Conservation (phyloP, 2,329 filamentous ascomycete genomes). For the Acrocalymma vagum region DNA sequence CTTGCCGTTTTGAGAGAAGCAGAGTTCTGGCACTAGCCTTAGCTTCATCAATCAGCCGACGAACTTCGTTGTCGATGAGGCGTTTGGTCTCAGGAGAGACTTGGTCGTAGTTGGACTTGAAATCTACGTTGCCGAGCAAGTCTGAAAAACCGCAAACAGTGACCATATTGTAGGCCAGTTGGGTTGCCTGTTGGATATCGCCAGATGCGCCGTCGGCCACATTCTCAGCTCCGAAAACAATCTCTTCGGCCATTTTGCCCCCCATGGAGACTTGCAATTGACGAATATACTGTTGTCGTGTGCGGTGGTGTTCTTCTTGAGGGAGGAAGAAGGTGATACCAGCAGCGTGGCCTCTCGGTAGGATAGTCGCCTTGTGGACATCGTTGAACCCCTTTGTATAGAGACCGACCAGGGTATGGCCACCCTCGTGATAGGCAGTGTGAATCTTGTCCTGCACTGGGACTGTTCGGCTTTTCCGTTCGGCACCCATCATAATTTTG, state of each 20-base stretch:
- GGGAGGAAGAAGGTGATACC: conserved; percentile 89
- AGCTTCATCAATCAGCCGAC: conserved; percentile 82
- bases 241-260: conserved; percentile 88
- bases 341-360: conserved; percentile 85
- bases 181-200: conserved; percentile 84
- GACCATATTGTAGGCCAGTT: conserved; percentile 85
- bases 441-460: conserved; percentile 92
- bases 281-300: conserved; percentile 84
- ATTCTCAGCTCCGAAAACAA: conserved; percentile 89
- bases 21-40: conserved; percentile 77
- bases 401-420: conserved; percentile 89
- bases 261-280: conserved; percentile 83
- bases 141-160: conserved; percentile 90
- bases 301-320: conserved; percentile 84
- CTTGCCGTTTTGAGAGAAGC: conserved; percentile 77
- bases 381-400: conserved; percentile 79
- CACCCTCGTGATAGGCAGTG: conserved; percentile 97
- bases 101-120: conserved; percentile 79
- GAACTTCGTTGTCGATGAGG: conserved; percentile 87
- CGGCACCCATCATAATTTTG: conserved; percentile 96
- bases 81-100: conserved; percentile 88
- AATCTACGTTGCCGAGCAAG: conserved; percentile 87
- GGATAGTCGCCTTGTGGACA: conserved; percentile 96
- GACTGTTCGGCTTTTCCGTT: conserved; percentile 88
- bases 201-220: conserved; percentile 88